Conservation (phyloP, 2,329 filamentous ascomycete genomes). For the Cercospora canescens region DNA sequence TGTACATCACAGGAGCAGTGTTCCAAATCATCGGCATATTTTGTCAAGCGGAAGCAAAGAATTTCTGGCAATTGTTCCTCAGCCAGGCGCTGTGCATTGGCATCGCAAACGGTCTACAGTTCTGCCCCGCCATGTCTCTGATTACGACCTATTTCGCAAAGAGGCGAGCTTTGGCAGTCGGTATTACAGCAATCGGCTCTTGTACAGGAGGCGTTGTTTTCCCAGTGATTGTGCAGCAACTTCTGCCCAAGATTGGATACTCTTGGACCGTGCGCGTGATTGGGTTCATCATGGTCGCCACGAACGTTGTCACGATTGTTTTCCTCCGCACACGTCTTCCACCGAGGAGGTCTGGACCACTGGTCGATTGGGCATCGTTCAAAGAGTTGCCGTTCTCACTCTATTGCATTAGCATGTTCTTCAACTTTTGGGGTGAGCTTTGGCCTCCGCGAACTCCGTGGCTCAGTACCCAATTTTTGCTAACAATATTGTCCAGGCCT, state of each 20-base stretch:
- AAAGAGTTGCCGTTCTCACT: slow-evolving; percentile 43
- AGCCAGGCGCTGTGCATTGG: slow-evolving; percentile 54
- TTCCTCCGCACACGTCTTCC: slow-evolving; percentile 43
- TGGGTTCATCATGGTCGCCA: slow-evolving; percentile 47
- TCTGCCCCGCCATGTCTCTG: slow-evolving; percentile 64
- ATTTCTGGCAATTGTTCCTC: slow-evolving; percentile 56
- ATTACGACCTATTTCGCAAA: slow-evolving; percentile 66
- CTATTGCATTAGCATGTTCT: slow-evolving; percentile 50
- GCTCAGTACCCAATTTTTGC: not conserved
- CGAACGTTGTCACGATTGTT: slow-evolving; percentile 31
- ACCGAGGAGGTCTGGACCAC: slow-evolving; percentile 43
- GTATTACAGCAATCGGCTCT: slow-evolving; percentile 60
- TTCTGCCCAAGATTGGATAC: slow-evolving; percentile 54
- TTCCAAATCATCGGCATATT: slow-evolving; percentile 54
- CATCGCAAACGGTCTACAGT: slow-evolving; percentile 62
- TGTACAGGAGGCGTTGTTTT: slow-evolving; percentile 58
- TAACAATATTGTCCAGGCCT: slow-evolving; percentile 24
- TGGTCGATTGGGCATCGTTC: slow-evolving; percentile 46
- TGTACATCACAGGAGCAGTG: slow-evolving; percentile 46
- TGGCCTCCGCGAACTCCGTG: not conserved
- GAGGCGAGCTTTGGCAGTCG: slow-evolving; percentile 58
- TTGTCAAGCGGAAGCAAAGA: slow-evolving; percentile 51
- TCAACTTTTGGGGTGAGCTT: slow-evolving; percentile 40
- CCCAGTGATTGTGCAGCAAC: slow-evolving; percentile 51
- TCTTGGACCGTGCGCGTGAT: slow-evolving; percentile 56